Conservation (phyloP, 2,329 filamentous ascomycete genomes). For the Xylariaceae sp. region DNA sequence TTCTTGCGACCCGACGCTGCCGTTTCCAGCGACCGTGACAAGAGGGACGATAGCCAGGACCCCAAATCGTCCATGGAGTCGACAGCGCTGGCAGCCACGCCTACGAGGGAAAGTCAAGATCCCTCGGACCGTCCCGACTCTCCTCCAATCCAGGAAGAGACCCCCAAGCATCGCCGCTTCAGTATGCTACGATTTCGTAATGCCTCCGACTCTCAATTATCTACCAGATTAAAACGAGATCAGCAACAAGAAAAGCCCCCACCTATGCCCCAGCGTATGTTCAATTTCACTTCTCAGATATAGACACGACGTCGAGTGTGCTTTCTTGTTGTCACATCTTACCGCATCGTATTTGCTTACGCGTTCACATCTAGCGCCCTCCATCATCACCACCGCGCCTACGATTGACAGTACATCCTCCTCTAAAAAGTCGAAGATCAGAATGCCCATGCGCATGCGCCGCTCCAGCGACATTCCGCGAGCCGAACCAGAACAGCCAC, state of each 20-base stretch:
- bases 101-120: conserved; percentile 21
- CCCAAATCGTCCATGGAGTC: conserved; percentile 19
- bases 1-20: conserved; percentile 7
- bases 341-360: conserved; percentile 17
- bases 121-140: conserved; percentile 37
- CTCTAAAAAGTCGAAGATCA: conserved; percentile 53
- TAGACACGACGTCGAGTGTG: not conserved
- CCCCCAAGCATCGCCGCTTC: conserved; percentile 55
- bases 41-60: conserved; percentile 11
- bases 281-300: not conserved
- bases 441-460: conserved; percentile 48
- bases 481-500: conserved; percentile 22
- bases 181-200: conserved; percentile 80
- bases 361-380: conserved; percentile 43
- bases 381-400: conserved; percentile 90
- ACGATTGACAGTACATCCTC: conserved; percentile 58
- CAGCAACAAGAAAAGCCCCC: conserved; percentile 48
- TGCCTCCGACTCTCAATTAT: conserved; percentile 88
- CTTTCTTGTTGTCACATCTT: not conserved
- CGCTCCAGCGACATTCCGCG: conserved; percentile 47
- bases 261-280: conserved; percentile 56
- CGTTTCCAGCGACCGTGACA: conserved; percentile 3
- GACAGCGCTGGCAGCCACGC: conserved; percentile 10
- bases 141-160: conserved; percentile 51
- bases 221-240: conserved; percentile 68